Evolutionary conservation across 2,329 filamentous ascomycete genomes (phyloP), one percentile per base, ranked within the genome.

Genomic region (Xylaria arbuscula): DNA sequence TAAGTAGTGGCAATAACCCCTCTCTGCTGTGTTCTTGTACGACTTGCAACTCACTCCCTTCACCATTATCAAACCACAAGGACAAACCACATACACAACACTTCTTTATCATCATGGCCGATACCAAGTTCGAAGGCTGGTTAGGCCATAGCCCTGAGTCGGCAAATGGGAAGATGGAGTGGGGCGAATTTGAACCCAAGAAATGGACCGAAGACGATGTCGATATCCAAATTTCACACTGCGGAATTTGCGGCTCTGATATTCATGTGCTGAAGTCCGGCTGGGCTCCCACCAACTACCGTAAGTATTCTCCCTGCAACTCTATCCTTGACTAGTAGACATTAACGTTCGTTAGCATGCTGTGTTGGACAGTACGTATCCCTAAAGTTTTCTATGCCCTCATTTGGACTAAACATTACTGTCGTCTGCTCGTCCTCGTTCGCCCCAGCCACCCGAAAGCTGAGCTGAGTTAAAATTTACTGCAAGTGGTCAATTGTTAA

Each of bases 191-290:
- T 64, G 82, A 88, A 78, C 88, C 88, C 45, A 91, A 91, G 82
- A 79, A 81, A n/a, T 91, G 88, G 86, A 85, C 88, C 53, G 89
- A 91, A 76, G 86, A 83, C 32, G 88, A 91, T 70, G 79, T 92
- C 62, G 89, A 92, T 74, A 89, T 92, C 72, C 83, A 87, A 74
- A 80, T 92, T 70, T 86, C 87, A 2, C 88, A 91, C 80, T 91
- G 88, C 74, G 89, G 89, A 68, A 85, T 92, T 70, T 92, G 89
- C 75, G 89, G 88, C 63, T 86, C 85, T 0, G 89, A 91, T 71
- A 58, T 90, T 42, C 88, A 91, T 78, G 85, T 81, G 4, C 80
- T 90, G 3, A 82, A 84, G 45, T 87, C 85, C 1, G 88, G 85
- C 55, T 88, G 86, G 86, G 79, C 73, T 61, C 71, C 77, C 57